Conservation (phyloP, 148 eudicot genomes). For the Spergularia bocconei region DNA sequence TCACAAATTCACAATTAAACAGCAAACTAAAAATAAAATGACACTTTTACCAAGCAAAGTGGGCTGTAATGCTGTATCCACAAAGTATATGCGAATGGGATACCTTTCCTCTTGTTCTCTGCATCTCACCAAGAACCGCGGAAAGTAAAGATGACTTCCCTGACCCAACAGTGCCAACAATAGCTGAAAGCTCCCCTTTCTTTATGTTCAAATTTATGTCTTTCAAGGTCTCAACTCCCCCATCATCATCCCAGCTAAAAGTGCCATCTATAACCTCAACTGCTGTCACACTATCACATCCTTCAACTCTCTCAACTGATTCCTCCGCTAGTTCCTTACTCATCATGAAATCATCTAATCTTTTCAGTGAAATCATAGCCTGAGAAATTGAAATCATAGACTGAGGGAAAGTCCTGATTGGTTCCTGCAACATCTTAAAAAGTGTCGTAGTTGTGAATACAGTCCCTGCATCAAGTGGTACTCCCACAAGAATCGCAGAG, state of each 20-base stretch:
- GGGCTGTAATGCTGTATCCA: neutral
- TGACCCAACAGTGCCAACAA: constrained; percentile 93
- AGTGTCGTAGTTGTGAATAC: constrained; percentile 80
- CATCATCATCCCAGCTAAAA: constrained; percentile 92
- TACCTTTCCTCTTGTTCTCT: constrained; percentile 79
- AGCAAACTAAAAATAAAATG: neutral
- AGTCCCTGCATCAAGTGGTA: constrained; percentile 70
- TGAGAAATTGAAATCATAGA: constrained; percentile 89
- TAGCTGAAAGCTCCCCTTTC: constrained; percentile 81
- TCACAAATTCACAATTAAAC: neutral
- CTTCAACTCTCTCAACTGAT: constrained; percentile 57
- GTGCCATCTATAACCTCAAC: constrained; percentile 63
- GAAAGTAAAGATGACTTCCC: constrained; percentile 90
- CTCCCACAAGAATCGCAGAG: constrained; percentile 55
- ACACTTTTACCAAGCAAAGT: neutral
- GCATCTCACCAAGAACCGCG: constrained; percentile 92
- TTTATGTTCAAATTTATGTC: constrained; percentile 50
- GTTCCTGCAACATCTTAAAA: constrained; percentile 81
- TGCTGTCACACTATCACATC: constrained; percentile 45
- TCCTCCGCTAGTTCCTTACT: constrained; percentile 68
- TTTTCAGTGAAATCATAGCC: constrained; percentile 72
- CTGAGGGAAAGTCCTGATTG: constrained; percentile 89
- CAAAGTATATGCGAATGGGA: neutral
- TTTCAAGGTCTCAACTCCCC: constrained; percentile 44
- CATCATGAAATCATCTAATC: constrained; percentile 69